phyloP scores from a whole-genome alignment of 2,329 filamentous ascomycete genomes.

The Raffaelea ambrosiae region DNA sequence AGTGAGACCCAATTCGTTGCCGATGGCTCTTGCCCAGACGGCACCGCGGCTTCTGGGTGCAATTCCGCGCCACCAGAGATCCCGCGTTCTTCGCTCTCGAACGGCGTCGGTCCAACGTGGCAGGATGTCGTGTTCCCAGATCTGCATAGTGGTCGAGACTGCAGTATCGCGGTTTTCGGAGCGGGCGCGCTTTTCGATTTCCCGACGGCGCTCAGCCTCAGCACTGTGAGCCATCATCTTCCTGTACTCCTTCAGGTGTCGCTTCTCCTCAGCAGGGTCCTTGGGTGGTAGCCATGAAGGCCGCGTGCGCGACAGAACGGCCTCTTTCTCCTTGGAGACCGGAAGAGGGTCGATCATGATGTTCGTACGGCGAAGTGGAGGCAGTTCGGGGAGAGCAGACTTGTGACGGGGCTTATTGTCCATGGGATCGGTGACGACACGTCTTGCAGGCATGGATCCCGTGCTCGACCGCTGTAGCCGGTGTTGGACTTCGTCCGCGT shows the following conservation, averaged over 20 bases:
- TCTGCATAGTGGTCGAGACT: slow-evolving; percentile 44
- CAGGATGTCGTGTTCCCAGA: slow-evolving; percentile 71
- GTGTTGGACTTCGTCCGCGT: slow-evolving; percentile 55
- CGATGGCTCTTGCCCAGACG: slow-evolving; percentile 64
- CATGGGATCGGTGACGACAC: slow-evolving; percentile 18
- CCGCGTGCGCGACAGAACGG: slow-evolving; percentile 69
- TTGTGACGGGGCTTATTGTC: slow-evolving; percentile 48
- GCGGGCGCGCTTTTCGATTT: slow-evolving; percentile 42
- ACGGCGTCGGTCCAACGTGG: slow-evolving; percentile 69
- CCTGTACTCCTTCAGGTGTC: slow-evolving; percentile 79
- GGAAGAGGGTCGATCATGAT: slow-evolving; percentile 80
- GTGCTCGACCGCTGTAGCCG: slow-evolving; percentile 28
- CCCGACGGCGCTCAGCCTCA: slow-evolving; percentile 51
- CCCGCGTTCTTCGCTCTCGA: slow-evolving; percentile 58
- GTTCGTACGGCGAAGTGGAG: slow-evolving; percentile 62
- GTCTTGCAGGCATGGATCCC: slow-evolving; percentile 27
- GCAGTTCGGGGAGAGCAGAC: slow-evolving; percentile 60
- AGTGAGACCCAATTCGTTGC: slow-evolving; percentile 63
- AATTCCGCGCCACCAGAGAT: slow-evolving; percentile 77
- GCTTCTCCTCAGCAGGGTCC: slow-evolving; percentile 81
- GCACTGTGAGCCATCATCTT: slow-evolving; percentile 65
- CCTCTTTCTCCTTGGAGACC: slow-evolving; percentile 79
- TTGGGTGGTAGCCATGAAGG: slow-evolving; percentile 83
- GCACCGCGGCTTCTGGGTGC: slow-evolving; percentile 59
- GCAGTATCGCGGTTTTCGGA: slow-evolving; percentile 46